Evolutionary conservation across 2,329 filamentous ascomycete genomes (phyloP), one percentile per base, ranked within the genome.

Genomic region (Ustulina deusta): DNA sequence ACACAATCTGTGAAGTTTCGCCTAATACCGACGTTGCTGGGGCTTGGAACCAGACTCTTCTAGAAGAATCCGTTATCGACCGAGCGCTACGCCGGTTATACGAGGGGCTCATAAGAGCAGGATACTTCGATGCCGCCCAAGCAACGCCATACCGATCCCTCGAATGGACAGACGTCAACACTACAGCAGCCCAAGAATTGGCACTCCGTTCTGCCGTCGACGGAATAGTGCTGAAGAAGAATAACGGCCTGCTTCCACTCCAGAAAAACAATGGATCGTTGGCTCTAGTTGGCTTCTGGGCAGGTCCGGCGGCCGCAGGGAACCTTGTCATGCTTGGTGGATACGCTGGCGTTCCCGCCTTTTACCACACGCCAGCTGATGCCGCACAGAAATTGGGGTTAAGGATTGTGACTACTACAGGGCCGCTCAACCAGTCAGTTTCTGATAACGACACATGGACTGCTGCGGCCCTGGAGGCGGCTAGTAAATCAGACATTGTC

Each of bases 401-500:
- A 51, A 61, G 57, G 55, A 42, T 51, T 6, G 25, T 32, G 2
- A 63, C 59, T 34, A 2, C 67, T 6, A 61, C 59, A 29, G 67
- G 67, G 15, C 67, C 67, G 1, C 32, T 66, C 7, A 63, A 63
- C 25, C 40, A 69, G 44, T 63, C 63, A 13, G 56, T 63, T 22
- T 72, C 71, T 0, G 74, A 75, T 27, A 70, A 72, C 1, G 77
- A 81, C 59, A 77, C 72, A 1, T 80, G 80, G 73, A 80, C 78
- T 1, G 72, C 71, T 1, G 69, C 73, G 1, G 81, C 82, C 4
- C 60, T 83, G 11, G 77, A 76, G 10, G 78, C 72, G 55, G 85
- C 84, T 6, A 73, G 79, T 17, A 75, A 80, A 1, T 80, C 85
- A 2, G 86, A 88, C 70, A 76, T 84, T 6, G 81, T 90, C 66